A percentile compares a stretch with the other conserved stretches of the same genome.
These are phyloP conservation scores for Malassezia slooffiae DNA, from an alignment of 1,284 basidiomycete genomes.

Conservation along the genomic window DNA sequence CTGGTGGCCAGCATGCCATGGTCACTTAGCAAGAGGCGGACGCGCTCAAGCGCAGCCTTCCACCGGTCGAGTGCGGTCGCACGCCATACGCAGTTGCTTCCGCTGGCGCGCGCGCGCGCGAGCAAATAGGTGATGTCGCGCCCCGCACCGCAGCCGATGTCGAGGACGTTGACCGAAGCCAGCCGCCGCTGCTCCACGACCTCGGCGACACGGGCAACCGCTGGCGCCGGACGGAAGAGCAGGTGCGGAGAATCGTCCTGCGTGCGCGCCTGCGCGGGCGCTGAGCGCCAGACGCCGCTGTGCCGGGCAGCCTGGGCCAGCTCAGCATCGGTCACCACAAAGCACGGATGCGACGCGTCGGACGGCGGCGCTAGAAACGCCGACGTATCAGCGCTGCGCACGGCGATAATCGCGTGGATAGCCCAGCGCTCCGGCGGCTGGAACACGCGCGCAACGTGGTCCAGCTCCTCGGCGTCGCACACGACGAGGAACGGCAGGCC, in stretches of 20 bases:
- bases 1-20: not conserved
- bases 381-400: not conserved
- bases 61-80: slow-evolving; percentile 13
- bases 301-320: too few species aligned
- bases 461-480: not conserved
- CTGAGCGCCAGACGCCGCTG: too few species aligned
- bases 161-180: slow-evolving; percentile 1
- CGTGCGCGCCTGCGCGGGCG: not conserved
- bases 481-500: slow-evolving; percentile 9
- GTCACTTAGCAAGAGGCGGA: slow-evolving; percentile 3
- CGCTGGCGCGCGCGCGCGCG: not conserved
- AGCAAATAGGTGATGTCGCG: slow-evolving; percentile 11
- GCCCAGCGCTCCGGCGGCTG: slow-evolving; percentile 11
- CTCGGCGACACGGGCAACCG: slow-evolving; percentile 2
- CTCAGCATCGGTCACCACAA: too few species aligned
- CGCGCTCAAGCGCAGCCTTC: slow-evolving; percentile 11
- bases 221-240: slow-evolving; percentile 7
- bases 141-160: slow-evolving; percentile 14
- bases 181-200: not conserved
- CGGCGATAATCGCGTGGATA: slow-evolving; percentile 2
- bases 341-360: not conserved
- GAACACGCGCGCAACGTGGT: not conserved
- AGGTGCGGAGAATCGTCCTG: slow-evolving; percentile 3
- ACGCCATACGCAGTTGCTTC: not conserved
- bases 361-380: not conserved